These are phyloP conservation scores for Austroboletus niveus DNA, from an alignment of 1,284 basidiomycete genomes.

Conservation along the genomic window DNA sequence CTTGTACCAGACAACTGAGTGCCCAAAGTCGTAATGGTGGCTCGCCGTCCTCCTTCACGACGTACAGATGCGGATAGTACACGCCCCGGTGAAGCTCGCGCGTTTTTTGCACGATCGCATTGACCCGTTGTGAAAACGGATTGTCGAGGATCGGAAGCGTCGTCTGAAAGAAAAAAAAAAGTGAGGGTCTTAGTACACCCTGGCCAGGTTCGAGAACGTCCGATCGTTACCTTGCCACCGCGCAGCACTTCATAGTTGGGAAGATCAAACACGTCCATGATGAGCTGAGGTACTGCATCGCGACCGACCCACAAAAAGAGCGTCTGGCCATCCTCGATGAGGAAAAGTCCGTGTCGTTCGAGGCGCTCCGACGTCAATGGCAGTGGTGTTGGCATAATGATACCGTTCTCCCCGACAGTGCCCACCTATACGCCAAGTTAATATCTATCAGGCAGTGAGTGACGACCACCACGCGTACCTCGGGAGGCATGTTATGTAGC, in stretches of 20 bases:
- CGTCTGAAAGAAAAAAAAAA: conserved; percentile 44
- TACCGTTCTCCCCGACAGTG: conserved; percentile 76
- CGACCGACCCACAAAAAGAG: conserved; percentile 98
- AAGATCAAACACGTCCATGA: conserved; percentile 93
- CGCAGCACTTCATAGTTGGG: conserved; percentile 85
- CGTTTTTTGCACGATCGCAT: conserved; percentile 90
- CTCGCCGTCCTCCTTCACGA: conserved; percentile 98
- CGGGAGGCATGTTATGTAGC: conserved; percentile 93
- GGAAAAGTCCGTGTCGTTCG: conserved; percentile 92
- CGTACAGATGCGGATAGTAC: conserved; percentile 93
- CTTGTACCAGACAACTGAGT: conserved; percentile 91
- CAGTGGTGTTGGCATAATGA: conserved; percentile 83
- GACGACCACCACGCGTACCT: conserved; percentile 48
- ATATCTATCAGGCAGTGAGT: neutral
- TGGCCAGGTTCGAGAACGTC: neutral
- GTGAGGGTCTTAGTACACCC: neutral
- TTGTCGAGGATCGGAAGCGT: conserved; percentile 91
- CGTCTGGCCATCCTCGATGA: conserved; percentile 97
- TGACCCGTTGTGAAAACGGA: conserved; percentile 89
- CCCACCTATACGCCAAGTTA: conserved; percentile 54
- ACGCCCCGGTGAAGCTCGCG: conserved; percentile 87
- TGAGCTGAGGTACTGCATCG: conserved; percentile 92
- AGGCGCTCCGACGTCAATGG: conserved; percentile 92
- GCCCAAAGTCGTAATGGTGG: conserved; percentile 94
- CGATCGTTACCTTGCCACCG: conserved; percentile 83